These are phyloP conservation scores for Aspergillus intermedius DNA, from an alignment of 2,329 filamentous ascomycete genomes.

Conservation along the genomic window DNA sequence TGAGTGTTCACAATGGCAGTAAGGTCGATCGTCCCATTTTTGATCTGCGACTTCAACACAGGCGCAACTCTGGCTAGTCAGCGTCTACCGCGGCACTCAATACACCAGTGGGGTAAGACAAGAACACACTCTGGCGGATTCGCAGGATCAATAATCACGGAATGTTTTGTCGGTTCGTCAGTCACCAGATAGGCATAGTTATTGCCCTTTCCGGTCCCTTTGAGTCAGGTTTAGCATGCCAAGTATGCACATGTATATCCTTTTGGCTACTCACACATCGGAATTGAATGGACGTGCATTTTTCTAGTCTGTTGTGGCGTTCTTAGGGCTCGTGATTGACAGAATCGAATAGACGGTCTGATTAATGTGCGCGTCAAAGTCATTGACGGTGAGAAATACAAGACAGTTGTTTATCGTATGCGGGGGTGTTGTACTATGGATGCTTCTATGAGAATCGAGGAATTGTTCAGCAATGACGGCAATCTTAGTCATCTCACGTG, in stretches of 20 bases:
- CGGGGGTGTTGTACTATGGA: not conserved
- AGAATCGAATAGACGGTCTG: conserved; percentile 12
- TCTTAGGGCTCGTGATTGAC: conserved; percentile 1
- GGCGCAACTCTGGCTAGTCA: conserved; percentile 49
- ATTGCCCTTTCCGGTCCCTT: conserved; percentile 38
- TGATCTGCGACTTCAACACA: conserved; percentile 65
- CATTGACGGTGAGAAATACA: conserved; percentile 17
- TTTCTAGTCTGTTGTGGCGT: conserved; percentile 16
- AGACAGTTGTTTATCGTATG: not conserved
- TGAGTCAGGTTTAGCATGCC: not conserved
- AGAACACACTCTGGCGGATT: conserved; percentile 43
- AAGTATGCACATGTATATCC: not conserved
- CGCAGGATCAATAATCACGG: conserved; percentile 47
- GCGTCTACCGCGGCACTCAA: not conserved
- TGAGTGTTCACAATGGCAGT: conserved; percentile 93
- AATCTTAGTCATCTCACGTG: conserved; percentile 8
- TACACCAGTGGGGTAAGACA: not conserved
- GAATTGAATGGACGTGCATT: conserved; percentile 50
- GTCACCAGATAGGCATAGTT: conserved; percentile 49
- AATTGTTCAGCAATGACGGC: conserved; percentile 1
- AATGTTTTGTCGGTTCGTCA: conserved; percentile 44
- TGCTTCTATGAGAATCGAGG: conserved; percentile 1
- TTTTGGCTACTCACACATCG: conserved; percentile 43
- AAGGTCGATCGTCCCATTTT: conserved; percentile 68
- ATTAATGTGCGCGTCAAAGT: conserved; percentile 19